A percentile compares a stretch with the other conserved stretches of the same genome.
These are phyloP conservation scores for Mitragyna speciosa DNA, from an alignment of 257 asterid species.

Conservation along the genomic window DNA sequence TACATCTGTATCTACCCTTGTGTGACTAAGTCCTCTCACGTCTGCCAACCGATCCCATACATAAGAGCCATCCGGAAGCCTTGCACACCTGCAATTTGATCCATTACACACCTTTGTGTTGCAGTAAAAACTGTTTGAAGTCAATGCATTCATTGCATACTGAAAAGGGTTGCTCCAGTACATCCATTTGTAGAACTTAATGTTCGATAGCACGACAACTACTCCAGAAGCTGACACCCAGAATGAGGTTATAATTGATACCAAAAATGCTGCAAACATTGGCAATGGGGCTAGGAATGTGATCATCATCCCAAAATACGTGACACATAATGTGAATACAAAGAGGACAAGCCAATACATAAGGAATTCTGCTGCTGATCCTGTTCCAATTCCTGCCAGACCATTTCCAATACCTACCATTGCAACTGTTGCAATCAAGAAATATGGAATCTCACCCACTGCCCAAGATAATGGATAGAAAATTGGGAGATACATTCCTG, in stretches of 20 bases:
- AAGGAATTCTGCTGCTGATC: slow-evolving; percentile 12
- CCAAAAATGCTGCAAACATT: slow-evolving; percentile 11
- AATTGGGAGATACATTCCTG: slow-evolving; percentile 16
- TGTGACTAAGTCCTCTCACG: neutral
- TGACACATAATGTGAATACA: slow-evolving; percentile 3
- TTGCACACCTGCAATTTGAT: slow-evolving; percentile 10
- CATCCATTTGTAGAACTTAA: slow-evolving; percentile 11
- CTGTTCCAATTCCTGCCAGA: slow-evolving; percentile 18
- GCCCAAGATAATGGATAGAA: slow-evolving; percentile 20
- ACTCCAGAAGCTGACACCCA: slow-evolving; percentile 22
- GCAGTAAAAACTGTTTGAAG: slow-evolving; percentile 22
- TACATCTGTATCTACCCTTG: slow-evolving; percentile 3
- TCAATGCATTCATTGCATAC: slow-evolving; percentile 9
- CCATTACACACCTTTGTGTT: neutral
- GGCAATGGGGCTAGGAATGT: slow-evolving; percentile 21
- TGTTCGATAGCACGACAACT: slow-evolving; percentile 2
- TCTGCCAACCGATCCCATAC: slow-evolving; percentile 15
- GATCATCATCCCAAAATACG: slow-evolving; percentile 16
- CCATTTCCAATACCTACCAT: slow-evolving; percentile 22
- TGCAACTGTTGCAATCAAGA: slow-evolving; percentile 13
- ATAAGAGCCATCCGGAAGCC: slow-evolving; percentile 22
- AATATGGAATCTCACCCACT: slow-evolving; percentile 13
- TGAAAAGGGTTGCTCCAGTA: slow-evolving; percentile 20
- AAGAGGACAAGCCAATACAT: slow-evolving; percentile 12
- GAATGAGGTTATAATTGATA: slow-evolving; percentile 10